Base-by-base conservation (phyloP, 1,284 basidiomycete genomes). In the Phylloporus sp. region DNA sequence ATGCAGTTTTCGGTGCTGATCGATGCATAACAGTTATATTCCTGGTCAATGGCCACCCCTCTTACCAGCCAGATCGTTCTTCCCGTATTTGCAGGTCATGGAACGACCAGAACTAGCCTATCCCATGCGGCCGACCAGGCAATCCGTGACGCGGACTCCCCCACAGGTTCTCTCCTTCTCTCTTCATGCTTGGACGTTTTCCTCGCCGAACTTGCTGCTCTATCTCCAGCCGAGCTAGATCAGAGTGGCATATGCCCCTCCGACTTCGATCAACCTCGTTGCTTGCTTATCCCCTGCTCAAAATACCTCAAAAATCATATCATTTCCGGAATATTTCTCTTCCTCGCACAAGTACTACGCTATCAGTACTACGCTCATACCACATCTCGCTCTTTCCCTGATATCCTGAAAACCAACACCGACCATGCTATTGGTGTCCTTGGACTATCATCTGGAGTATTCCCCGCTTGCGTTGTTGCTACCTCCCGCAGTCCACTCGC, bases 401-500 rank as follows among this genome's bases (percentile, higher is more conserved):
- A 83, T 63, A 65, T 81, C 59, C 73, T 86, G 55, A 71, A 77
- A 70, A 59, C 67, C 27, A 84, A 84, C 63, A 57, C 67, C 47
- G 68, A 77, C 19, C 70, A 82, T 55, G 68, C 69, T 2, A 63
- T 81, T 27, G 86, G 85, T n/a, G 72, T 89, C 55, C 76, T 90
- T 3, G 88, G 87, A 4, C 88, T 90, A 75, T 91, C 89, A 10
- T 89, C 88, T 29, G 90, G 90, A 25, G 83, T 90, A 63, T 78
- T 91, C 60, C 80, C 87, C 14, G 88, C 89, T 4, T 85, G 85
- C 63, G 84, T 89, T 15, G 84, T 86, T 7, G 85, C 82, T 29
- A 80, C 85, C 6, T 88, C 89, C 0, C 66, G 71, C 15, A 80
- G 80, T 52, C 75, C 81, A 29, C 74, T 83, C 35, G 75, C 81